Evolutionary conservation across 1,284 basidiomycete genomes (phyloP).

Genomic region (Salmacisia buchloeana): DNA sequence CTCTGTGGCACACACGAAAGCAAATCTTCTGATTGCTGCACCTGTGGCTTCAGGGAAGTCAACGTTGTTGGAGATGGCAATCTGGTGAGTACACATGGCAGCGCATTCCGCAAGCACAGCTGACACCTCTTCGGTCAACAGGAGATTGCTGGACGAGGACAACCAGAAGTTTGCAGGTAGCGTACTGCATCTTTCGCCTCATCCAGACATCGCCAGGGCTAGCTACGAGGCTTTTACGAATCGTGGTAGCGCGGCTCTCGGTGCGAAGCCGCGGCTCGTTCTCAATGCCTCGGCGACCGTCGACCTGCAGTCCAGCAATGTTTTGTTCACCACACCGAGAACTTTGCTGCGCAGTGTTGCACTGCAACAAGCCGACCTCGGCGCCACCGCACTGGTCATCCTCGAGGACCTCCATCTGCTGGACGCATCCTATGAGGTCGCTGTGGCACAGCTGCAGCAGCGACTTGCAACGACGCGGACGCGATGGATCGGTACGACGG

Average conservation of each 20-base stretch:
- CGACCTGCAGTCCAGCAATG: constrained; percentile 14
- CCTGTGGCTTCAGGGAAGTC: constrained; percentile 80
- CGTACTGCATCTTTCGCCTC: background rate
- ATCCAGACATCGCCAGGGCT: background rate
- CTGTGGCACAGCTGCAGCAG: constrained; percentile 55
- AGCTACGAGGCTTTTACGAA: background rate
- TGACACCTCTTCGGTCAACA: background rate
- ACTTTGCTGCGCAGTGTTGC: constrained; percentile 36
- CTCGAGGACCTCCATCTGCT: constrained; percentile 83
- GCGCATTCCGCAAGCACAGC: background rate
- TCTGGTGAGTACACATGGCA: constrained; percentile 60
- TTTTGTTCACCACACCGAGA: constrained; percentile 51
- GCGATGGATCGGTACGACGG: constrained; percentile 72
- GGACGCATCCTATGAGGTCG: constrained; percentile 75
- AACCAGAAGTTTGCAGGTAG: background rate
- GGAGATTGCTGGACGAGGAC: background rate
- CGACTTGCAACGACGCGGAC: background rate
- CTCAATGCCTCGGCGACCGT: background rate
- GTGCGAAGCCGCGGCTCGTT: constrained; percentile 1
- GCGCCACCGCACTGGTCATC: constrained; percentile 63
- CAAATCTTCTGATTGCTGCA: constrained; percentile 72
- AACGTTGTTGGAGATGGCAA: constrained; percentile 63
- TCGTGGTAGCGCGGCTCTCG: background rate
- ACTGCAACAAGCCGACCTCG: constrained; percentile 42
- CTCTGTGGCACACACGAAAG: constrained; percentile 66